Conservation (phyloP, 73 alveolate species). For the Paramecium sonneborni region DNA sequence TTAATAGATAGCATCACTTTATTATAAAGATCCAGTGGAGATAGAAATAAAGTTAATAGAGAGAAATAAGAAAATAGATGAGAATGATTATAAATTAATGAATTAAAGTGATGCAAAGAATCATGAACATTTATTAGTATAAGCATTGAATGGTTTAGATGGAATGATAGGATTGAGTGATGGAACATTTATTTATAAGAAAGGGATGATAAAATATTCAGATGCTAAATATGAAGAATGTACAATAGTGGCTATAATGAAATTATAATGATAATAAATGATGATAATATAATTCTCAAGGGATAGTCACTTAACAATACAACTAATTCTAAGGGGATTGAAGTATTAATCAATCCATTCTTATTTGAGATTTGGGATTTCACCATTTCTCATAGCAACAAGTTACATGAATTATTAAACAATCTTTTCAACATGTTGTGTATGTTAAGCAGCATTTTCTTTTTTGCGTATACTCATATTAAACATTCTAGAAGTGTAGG, state of each 20-base stretch:
- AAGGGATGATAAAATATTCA: neutral
- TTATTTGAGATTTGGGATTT: neutral
- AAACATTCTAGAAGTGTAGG: constrained; percentile 6
- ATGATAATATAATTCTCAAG: too few species aligned
- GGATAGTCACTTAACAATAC: neutral
- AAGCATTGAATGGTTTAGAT: neutral
- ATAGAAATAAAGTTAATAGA: neutral
- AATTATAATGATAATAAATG: too few species aligned
- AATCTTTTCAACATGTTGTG: neutral
- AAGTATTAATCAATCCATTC: constrained; percentile 19
- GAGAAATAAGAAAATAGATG: neutral
- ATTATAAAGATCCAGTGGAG: neutral
- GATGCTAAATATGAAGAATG: neutral
- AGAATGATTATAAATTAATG: neutral
- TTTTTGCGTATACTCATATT: constrained; percentile 19
- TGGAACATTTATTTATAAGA: too few species aligned
- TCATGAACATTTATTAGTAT: neutral
- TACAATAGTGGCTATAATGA: neutral
- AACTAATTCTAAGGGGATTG: constrained; percentile 1
- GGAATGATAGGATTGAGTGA: neutral
- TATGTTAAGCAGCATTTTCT: neutral
- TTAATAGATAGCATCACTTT: neutral
- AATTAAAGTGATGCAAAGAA: neutral
- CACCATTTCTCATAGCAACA: constrained; percentile 24
- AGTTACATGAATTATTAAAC: neutral